Conservation (phyloP, 306 rosid species). For the Rosa chinensis region DNA sequence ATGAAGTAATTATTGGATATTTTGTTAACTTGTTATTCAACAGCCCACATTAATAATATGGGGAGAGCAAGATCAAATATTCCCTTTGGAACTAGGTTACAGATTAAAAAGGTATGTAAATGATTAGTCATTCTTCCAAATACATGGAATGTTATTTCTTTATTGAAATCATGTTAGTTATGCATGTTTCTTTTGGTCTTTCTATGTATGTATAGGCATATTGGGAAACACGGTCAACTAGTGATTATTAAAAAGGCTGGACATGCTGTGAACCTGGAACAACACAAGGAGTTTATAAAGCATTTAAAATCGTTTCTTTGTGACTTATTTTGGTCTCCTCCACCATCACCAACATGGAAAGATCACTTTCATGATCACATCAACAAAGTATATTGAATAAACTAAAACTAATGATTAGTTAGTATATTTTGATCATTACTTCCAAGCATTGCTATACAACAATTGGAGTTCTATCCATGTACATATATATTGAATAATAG, state of each 20-base stretch:
- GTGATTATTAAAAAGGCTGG: slow-evolving; percentile 61
- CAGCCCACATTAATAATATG: slow-evolving; percentile 56
- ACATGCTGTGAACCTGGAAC: slow-evolving; percentile 60
- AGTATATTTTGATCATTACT: not conserved
- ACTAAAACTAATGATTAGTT: not conserved
- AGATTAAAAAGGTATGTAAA: slow-evolving; percentile 48
- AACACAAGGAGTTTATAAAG: slow-evolving; percentile 51
- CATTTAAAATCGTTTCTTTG: slow-evolving; percentile 52
- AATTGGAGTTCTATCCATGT: not conserved
- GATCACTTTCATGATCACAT: not conserved
- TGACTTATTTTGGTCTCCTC: slow-evolving; percentile 23
- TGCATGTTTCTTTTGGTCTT: not conserved
- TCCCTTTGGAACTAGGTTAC: slow-evolving; percentile 60
- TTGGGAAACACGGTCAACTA: slow-evolving; percentile 48
- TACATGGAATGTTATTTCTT: not conserved
- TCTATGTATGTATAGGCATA: slow-evolving; percentile 31
- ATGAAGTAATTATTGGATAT: not conserved
- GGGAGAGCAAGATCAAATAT: slow-evolving; percentile 71
- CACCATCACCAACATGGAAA: slow-evolving; percentile 10
- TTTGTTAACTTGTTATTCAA: not conserved
- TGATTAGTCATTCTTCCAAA: not conserved
- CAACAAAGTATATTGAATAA: not conserved
- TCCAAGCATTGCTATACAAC: too few relatives aligned
- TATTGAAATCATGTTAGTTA: not conserved
- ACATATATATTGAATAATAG: not conserved